These are phyloP conservation scores for Zymoseptoria passerinii DNA, from an alignment of 2,329 filamentous ascomycete species.

Conservation along the genomic window DNA sequence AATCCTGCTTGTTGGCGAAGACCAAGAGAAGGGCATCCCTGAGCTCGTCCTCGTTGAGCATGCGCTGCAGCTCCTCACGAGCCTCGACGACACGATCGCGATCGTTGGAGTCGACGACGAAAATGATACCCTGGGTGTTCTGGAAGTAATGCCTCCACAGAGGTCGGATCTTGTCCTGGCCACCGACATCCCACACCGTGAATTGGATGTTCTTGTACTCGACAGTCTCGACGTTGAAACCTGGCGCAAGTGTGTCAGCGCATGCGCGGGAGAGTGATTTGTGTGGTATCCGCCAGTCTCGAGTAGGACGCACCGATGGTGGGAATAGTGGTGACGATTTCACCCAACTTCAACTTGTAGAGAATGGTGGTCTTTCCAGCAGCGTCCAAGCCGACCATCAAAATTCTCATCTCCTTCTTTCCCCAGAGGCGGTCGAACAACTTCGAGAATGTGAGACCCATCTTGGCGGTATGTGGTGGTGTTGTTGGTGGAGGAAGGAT, in stretches of 20 bases:
- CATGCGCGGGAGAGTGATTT: background rate
- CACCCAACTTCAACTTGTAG: constrained; percentile 97
- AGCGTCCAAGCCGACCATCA: constrained; percentile 96
- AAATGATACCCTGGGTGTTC: constrained; percentile 94
- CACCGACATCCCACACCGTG: constrained; percentile 98
- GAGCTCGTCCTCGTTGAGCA: constrained; percentile 97
- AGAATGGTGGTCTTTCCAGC: constrained; percentile 98
- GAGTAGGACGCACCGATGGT: constrained; percentile 60
- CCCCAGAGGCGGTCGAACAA: constrained; percentile 98
- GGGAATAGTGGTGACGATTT: constrained; percentile 96
- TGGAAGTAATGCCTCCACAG: constrained; percentile 97
- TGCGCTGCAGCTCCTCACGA: constrained; percentile 85
- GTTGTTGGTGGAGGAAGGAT: background rate
- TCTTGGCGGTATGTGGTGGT: constrained; percentile 49
- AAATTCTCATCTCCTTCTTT: constrained; percentile 96
- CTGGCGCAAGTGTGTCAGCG: constrained; percentile 24
- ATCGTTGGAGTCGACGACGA: constrained; percentile 95
- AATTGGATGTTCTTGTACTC: constrained; percentile 99
- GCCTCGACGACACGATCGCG: constrained; percentile 87
- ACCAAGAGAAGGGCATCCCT: constrained; percentile 89
- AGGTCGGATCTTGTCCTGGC: constrained; percentile 96
- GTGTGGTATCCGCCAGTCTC: background rate
- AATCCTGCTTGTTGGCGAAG: constrained; percentile 98
- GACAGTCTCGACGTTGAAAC: constrained; percentile 98
- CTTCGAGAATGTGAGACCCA: constrained; percentile 92